A percentile compares a stretch with the other conserved stretches of the same genome.
phyloP scores from a whole-genome alignment of 208 protist genomes.

The Tritrichomonas foetus region DNA sequence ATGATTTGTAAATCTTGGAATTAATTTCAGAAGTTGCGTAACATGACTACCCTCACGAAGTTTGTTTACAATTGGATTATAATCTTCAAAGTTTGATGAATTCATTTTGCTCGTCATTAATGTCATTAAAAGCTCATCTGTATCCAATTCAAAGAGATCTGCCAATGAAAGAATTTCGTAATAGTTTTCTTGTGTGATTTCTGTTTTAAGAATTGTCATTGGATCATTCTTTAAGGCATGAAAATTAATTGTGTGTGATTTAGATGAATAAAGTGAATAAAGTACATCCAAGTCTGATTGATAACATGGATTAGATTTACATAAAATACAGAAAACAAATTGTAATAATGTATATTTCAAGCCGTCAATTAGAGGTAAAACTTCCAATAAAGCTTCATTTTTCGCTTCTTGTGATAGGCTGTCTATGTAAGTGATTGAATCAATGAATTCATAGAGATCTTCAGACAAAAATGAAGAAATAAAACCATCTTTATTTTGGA shows the following conservation, averaged over 20 bases:
- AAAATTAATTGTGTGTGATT: neutral
- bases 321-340: neutral
- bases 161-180: neutral
- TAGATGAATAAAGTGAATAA: neutral
- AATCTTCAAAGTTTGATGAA: neutral
- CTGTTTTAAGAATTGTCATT: neutral
- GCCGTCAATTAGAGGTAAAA: neutral
- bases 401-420: neutral
- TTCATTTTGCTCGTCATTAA: slow-evolving; percentile 19
- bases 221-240: neutral
- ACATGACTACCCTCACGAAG: neutral
- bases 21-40: neutral
- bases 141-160: neutral
- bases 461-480: neutral
- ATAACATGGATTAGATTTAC: neutral
- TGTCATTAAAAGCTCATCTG: neutral
- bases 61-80: neutral
- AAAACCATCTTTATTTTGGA: neutral
- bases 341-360: neutral
- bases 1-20: neutral
- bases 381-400: neutral
- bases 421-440: neutral
- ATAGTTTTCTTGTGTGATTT: neutral
- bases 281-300: neutral
- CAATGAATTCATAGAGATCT: neutral